phyloP scores from a whole-genome alignment of 2,329 filamentous ascomycete genomes.

The Lachnellula arida region DNA sequence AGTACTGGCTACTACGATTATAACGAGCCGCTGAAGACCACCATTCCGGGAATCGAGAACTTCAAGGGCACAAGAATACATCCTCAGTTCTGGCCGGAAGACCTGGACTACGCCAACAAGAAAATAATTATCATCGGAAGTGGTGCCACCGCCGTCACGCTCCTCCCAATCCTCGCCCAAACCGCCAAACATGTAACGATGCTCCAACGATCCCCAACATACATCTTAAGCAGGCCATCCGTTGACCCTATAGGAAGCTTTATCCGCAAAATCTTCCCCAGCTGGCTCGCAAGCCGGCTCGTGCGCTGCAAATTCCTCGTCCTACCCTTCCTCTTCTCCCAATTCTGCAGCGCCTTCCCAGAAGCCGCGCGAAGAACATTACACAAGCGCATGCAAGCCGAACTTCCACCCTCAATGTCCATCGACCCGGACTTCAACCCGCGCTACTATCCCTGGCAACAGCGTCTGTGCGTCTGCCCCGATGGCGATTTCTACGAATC shows the following conservation, averaged over 20 bases:
- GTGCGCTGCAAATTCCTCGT: constrained; percentile 47
- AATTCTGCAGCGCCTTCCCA: constrained; percentile 52
- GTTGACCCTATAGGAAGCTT: constrained; percentile 16
- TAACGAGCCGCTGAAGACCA: constrained; percentile 44
- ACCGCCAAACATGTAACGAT: constrained; percentile 67
- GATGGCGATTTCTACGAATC: constrained; percentile 53
- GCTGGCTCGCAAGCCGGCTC: constrained; percentile 37
- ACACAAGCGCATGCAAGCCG: constrained; percentile 38
- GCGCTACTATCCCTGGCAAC: constrained; percentile 63
- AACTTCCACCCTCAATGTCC: constrained; percentile 50
- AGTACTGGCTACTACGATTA: constrained; percentile 64
- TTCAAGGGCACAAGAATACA: constrained; percentile 59
- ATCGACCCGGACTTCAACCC: constrained; percentile 61
- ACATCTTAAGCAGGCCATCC: constrained; percentile 50
- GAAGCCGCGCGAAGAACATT: constrained; percentile 44
- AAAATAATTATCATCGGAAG: constrained; percentile 40
- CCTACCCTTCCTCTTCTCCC: constrained; percentile 42
- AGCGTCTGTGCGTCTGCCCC: constrained; percentile 66
- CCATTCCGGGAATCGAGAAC: constrained; percentile 53
- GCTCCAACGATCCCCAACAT: constrained; percentile 74
- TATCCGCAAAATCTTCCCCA: constrained; percentile 36
- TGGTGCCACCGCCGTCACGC: constrained; percentile 74
- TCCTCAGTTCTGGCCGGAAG: constrained; percentile 69
- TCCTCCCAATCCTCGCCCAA: constrained; percentile 65
- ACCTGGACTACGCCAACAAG: constrained; percentile 61